Evolutionary conservation across 768 basidiomycete species (phyloP), one percentile per base, ranked within the genome.

Genomic region (Lyophyllum atratum): DNA sequence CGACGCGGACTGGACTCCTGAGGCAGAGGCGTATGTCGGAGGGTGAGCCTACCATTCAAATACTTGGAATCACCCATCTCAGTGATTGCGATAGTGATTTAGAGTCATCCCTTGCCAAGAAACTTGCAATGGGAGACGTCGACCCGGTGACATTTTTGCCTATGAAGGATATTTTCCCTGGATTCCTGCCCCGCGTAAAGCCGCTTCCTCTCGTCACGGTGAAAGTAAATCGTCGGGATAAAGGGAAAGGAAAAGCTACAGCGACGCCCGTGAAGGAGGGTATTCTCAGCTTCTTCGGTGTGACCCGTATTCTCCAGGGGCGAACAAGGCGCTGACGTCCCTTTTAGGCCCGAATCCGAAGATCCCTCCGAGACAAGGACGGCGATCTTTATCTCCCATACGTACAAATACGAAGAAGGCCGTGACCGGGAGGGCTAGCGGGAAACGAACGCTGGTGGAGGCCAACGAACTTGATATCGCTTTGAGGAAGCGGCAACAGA

Each of bases 111-210:
- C 61, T 91, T 26, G 94, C 92, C 14, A 85, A 80, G 69, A 72
- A 74, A 46, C 70, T 95, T 17, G 91, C 90, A 0, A 60, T 72
- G 19, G 93, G 93, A 5, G 79, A 89, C 47, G 72, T 83, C 33
- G 85, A 92, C 69, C 94, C 94, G 6, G 76, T 85, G 25, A 85
- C 85, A 26, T 77, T 81, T 39, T 64, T 81, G 45, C 82, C 86
- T 2, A 92, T 96, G 79, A 70, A 78, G 26, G 95, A 97, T 67
- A 92, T 93, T 71, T 86, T 91, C 65, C 86, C 89, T 14, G 64
- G 67, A 9, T 91, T 81, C 68, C 66, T 73, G 43, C 89, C 91
- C 52, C 71, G 80, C 58, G 68, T 72, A 58, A 86, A 81, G 66
- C 65, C 76, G 42, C 66, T 72, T 54, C 62, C 66, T 2, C 53